phyloP scores from a whole-genome alignment of 2,329 filamentous ascomycete species.

The Sclerotinia borealis region DNA sequence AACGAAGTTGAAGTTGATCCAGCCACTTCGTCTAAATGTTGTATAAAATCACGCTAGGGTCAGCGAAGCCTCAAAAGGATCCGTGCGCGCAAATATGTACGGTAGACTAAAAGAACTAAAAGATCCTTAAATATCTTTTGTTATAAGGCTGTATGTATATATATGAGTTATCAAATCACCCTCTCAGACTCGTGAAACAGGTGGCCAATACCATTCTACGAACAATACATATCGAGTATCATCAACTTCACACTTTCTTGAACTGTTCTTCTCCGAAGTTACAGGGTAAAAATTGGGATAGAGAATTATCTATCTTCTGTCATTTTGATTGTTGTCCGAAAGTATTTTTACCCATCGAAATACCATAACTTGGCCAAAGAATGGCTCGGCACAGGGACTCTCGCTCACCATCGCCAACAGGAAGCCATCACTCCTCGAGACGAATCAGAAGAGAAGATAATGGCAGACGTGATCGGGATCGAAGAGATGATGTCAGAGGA shows the following conservation, averaged over 20 bases:
- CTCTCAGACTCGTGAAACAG: background rate
- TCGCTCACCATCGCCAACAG: slow-evolving; percentile 91
- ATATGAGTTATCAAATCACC: too few relatives aligned
- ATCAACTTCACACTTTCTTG: background rate
- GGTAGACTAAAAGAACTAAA: background rate
- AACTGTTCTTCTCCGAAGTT: background rate
- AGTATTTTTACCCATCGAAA: slow-evolving; percentile 39
- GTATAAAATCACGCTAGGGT: background rate
- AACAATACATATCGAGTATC: background rate
- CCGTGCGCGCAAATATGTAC: background rate
- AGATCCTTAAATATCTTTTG: background rate
- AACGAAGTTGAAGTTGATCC: background rate
- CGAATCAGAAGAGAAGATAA: slow-evolving; percentile 45
- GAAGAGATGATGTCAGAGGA: slow-evolving; percentile 44
- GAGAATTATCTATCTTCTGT: background rate
- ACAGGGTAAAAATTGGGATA: background rate
- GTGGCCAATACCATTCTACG: background rate
- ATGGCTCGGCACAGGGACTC: slow-evolving; percentile 57
- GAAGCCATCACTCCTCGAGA: slow-evolving; percentile 68
- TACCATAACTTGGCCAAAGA: slow-evolving; percentile 35
- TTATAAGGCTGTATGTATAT: background rate
- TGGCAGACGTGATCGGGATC: slow-evolving; percentile 44
- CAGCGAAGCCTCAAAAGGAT: background rate
- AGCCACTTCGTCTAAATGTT: background rate
- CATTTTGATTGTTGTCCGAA: slow-evolving; percentile 25